Base-by-base conservation (phyloP, 2,329 filamentous ascomycete species). In the Fusarium dimerum region DNA sequence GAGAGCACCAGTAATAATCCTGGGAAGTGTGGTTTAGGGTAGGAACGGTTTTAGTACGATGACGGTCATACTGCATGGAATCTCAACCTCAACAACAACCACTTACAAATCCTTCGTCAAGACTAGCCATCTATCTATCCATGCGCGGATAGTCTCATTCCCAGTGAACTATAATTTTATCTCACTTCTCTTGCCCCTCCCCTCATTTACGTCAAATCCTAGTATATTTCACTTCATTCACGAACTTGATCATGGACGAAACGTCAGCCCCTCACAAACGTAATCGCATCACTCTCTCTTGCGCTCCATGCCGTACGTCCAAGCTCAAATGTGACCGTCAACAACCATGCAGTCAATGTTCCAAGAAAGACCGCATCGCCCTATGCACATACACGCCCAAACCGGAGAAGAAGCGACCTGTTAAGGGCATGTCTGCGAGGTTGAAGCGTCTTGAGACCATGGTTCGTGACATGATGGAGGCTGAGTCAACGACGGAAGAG, bases 301-400 rank as follows among this genome's bases (percentile, higher is more conserved):
- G 80, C 56, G 76, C 69, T 8, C 74, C 78, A 3, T 83, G 80
- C 57, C 78, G 80, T 45, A 53, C 60, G 48, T 82, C 79, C 39
- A 83, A 83, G 69, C 75, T 82, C 29, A 83, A 82, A 59, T 84
- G 81, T 65, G 79, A 84, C 63, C 77, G 81, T 45, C 66, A 68
- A 6, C 64, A 73, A 41, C 81, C 81, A 45, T 84, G 81, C 66
- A 65, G 71, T 11, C 78, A 82, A 66, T 84, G 80, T 61, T 59
- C 73, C 38, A 80, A 78, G 57, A 81, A 78, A 60, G 76, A 72
- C 34, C 74, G 74, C 39, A 63, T 68, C 2, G 74, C 76, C 2
- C 63, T 68, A 15, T 84, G 81, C 62, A 63, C 67, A 6, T 83
- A 83, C 63, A 78, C 79, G 20, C 75, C 78, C 15, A 74, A 73